Base-by-base conservation (phyloP, 345 rosid genomes). In the Trapa bicornis region DNA sequence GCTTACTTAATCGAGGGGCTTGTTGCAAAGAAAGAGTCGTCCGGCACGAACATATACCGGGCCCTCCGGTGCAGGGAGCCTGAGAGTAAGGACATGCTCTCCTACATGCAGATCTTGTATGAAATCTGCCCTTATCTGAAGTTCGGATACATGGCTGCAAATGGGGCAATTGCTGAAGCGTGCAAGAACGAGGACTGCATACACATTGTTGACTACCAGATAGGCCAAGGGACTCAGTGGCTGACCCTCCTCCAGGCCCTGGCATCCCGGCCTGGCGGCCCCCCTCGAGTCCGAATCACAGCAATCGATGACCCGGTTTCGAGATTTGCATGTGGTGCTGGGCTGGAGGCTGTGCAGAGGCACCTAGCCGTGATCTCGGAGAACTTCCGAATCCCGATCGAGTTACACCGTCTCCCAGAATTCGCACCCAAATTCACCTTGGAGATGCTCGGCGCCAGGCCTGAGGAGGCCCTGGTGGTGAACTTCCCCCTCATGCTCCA, bases 71-170 rank as follows among this genome's bases (percentile, higher is more conserved):
- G 88, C 71, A 75, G 79, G 65, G 91, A 88, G 76, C 95, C 95
- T 42, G 84, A 79, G 52, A 74, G 89, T 81, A 82, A 79, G 73
- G 89, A 85, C 70, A 76, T 87, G 77, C 84, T 87, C 52, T 85
- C 93, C 3, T 85, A 79, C 77, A 88, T 88, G 89, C 89, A 81
- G 54, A 76, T 83, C 73, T 71, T 88, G 42, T 86, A 84, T 62
- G 89, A 88, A 73, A 84, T 88, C 66, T 86, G 95, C 76, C 91
- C 95, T 6, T 88, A 85, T 72, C 66, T 88, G 76, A 86, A 88
- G 78, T 84, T 88, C 65, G 89, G 95, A 29, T 86, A 84, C 84
- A 81, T 88, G 91, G 95, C 89, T 14, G 95, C 95, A 56, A 88
- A 88, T 38, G 91, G 87, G 17, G 89, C 91, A 48, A 88, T 86